Base-by-base conservation (phyloP, 805 yeast species). In the Candida tallmaniae region DNA sequence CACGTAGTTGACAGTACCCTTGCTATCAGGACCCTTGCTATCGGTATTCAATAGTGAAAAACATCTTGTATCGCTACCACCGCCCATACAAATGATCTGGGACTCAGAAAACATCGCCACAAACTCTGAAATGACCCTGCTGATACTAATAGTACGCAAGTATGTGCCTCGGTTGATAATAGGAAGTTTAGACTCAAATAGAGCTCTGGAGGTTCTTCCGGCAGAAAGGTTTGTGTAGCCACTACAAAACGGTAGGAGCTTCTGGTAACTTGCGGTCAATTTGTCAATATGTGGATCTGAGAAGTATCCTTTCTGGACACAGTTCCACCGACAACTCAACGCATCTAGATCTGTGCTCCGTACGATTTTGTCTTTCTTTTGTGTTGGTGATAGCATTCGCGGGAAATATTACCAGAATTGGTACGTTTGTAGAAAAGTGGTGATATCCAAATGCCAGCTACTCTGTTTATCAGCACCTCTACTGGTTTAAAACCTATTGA, bases 11-110 rank as follows among this genome's bases (percentile, higher is more conserved):
- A n/a, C n/a, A n/a, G n/a, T n/a, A n/a, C n/a, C n/a, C n/a, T n/a
- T n/a, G n/a, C n/a, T n/a, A n/a, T n/a, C n/a, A n/a, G n/a, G n/a
- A n/a, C n/a, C n/a, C 2, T 46, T 48, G 22, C 80, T 42, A 7
- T 39, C 23, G 4, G 53, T 29, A 5, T 59, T 49, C 26, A 83
- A 52, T 11, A 77, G 40, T 7, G 64, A 54, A 50, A 83, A 82
- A 11, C 73, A 69, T 34, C 90, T 52, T 0, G 93, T 81, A 47
- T 84, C 94, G 11, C 85, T 80, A 4, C 94, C 94, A 2, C 89
- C 80, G 0, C 94, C 94, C n/a, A 83, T 51, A 1, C 87, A 80
- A 1, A 84, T 58, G 11, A 83, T 69, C 49, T 82, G 81, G 29
- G 74, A 56, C 14, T 35, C 28, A 3, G 17, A 38, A 29, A 36